Evolutionary conservation across 371 early-diverging fungal species (phyloP).

Genomic region (Dinochytrium kinnereticum): DNA sequence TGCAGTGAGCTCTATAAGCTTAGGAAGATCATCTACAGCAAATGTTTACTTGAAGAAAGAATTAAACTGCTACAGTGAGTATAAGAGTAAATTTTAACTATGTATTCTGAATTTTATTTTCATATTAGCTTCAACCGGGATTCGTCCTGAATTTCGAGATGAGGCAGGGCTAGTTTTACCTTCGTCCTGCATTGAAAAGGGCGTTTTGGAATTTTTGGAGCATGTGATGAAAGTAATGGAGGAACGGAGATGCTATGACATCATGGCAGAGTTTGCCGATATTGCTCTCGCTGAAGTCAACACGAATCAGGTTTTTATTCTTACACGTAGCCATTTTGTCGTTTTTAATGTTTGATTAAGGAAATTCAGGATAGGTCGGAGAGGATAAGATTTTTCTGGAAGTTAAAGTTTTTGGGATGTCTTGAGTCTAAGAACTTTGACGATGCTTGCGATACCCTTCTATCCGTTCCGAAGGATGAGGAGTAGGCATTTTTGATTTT

Average conservation of each 20-base stretch:
- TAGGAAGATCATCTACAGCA: slow-evolving; percentile 30
- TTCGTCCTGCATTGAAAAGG: slow-evolving; percentile 16
- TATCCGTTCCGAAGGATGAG: slow-evolving; percentile 45
- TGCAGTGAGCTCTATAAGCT: slow-evolving; percentile 36
- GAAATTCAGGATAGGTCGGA: slow-evolving; percentile 10
- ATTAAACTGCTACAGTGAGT: no score
- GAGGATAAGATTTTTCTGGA: slow-evolving; percentile 38
- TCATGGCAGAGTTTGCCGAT: slow-evolving; percentile 41
- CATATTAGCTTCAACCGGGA: neutral
- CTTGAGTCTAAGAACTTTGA: slow-evolving; percentile 49
- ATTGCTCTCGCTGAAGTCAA: slow-evolving; percentile 42
- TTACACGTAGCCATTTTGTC: neutral
- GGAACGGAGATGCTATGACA: slow-evolving; percentile 23
- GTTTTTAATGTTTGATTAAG: neutral
- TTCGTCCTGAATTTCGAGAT: neutral
- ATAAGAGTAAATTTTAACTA: no score
- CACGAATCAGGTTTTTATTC: slow-evolving; percentile 22
- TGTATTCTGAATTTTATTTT: neutral
- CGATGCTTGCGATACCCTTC: slow-evolving; percentile 52
- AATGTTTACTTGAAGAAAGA: neutral
- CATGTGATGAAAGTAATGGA: slow-evolving; percentile 53
- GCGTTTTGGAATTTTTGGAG: slow-evolving; percentile 46
- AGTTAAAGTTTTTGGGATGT: slow-evolving; percentile 51
- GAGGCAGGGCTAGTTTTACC: slow-evolving; percentile 28
- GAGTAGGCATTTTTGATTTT: slow-evolving; percentile 23